Conservation (phyloP, 1,284 basidiomycete species). For the Chalciporus sp. region DNA sequence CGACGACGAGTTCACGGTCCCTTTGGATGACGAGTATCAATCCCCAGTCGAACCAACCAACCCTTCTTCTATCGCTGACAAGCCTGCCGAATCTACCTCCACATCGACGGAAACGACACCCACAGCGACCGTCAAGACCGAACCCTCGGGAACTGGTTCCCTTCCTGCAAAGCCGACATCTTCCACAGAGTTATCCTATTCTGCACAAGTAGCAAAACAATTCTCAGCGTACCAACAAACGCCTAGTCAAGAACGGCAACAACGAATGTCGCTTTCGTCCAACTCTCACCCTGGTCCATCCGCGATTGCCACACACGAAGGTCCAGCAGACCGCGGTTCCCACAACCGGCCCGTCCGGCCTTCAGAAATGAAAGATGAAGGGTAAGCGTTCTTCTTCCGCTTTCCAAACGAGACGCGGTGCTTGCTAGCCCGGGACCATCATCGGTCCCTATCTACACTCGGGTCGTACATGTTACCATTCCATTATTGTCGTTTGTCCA, state of each 20-base stretch:
- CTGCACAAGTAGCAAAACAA: constrained; percentile 71
- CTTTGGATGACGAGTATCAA: constrained; percentile 37
- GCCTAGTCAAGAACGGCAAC: constrained; percentile 66
- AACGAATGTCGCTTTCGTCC: constrained; percentile 34
- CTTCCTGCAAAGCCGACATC: constrained; percentile 25
- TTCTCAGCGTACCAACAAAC: constrained; percentile 70
- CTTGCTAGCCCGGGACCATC: constrained; percentile 16
- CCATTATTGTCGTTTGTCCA: constrained; percentile 11
- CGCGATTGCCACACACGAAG: constrained; percentile 39
- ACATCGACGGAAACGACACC: constrained; percentile 11
- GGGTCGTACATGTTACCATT: constrained; percentile 17
- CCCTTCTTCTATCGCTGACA: constrained; percentile 10
- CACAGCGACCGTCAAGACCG: constrained; percentile 14
- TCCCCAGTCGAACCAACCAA: constrained; percentile 21
- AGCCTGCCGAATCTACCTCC: constrained; percentile 10
- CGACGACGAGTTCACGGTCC: constrained; percentile 43
- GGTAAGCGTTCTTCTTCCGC: constrained; percentile 62
- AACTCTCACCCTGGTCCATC: constrained; percentile 25
- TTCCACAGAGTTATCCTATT: constrained; percentile 47
- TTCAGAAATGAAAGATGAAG: constrained; percentile 91
- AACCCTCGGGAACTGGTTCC: constrained; percentile 21
- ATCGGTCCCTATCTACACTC: constrained; percentile 8
- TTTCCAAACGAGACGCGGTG: constrained; percentile 18
- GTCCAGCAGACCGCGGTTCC: constrained; percentile 26
- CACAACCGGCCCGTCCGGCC: constrained; percentile 54